These are phyloP conservation scores for Paecilomyces fulvus DNA, from an alignment of 2,329 filamentous ascomycete genomes.

Conservation along the genomic window DNA sequence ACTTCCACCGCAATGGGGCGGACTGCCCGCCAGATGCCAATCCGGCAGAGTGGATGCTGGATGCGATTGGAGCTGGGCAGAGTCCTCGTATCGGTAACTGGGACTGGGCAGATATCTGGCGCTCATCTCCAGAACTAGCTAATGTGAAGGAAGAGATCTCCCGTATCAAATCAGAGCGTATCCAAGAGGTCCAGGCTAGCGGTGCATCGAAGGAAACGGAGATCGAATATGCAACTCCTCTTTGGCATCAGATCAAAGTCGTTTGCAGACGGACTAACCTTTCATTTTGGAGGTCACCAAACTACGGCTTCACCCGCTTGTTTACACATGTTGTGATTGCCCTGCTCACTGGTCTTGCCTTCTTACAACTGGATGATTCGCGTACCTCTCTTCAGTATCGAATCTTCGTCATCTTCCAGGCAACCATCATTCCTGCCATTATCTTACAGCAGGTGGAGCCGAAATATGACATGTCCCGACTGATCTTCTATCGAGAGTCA, in stretches of 20 bases:
- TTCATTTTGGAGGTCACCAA: constrained; percentile 75
- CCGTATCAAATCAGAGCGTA: constrained; percentile 56
- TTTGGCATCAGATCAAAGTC: constrained; percentile 68
- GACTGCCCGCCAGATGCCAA: constrained; percentile 56
- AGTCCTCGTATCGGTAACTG: constrained; percentile 52
- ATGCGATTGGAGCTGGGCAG: constrained; percentile 59
- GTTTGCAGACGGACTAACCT: constrained; percentile 67
- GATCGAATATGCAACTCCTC: constrained; percentile 73
- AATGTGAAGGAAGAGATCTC: constrained; percentile 58
- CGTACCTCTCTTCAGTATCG: constrained; percentile 72
- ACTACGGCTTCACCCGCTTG: constrained; percentile 80
- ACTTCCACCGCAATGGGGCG: constrained; percentile 59
- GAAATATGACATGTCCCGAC: constrained; percentile 70
- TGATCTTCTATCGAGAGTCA: constrained; percentile 79
- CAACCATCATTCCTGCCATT: constrained; percentile 69
- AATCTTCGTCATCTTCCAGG: constrained; percentile 85
- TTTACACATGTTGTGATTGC: constrained; percentile 78
- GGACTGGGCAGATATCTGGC: constrained; percentile 58
- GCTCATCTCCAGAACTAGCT: constrained; percentile 47
- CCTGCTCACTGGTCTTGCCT: constrained; percentile 69
- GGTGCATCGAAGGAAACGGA: constrained; percentile 42
- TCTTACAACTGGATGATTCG: constrained; percentile 67
- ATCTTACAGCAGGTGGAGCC: constrained; percentile 78
- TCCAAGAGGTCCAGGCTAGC: constrained; percentile 34
- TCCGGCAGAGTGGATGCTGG: constrained; percentile 77